Evolutionary conservation across 441 rosid genomes (phyloP).

Genomic region (Raphanus hybrid): DNA sequence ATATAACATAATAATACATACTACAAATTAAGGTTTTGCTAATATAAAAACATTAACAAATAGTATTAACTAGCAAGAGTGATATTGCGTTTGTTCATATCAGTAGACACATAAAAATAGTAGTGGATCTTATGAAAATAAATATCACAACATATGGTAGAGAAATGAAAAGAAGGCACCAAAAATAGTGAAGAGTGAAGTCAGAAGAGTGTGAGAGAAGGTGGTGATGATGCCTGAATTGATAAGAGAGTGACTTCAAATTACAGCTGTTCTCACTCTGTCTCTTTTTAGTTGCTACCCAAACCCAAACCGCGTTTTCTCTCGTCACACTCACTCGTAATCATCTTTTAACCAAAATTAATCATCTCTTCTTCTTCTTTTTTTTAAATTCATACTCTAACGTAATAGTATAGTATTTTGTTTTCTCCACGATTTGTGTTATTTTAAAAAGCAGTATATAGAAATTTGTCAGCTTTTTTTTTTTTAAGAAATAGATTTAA

Average conservation of each 20-base stretch:
- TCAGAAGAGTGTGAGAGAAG: constrained; percentile 38
- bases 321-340: constrained; percentile 35
- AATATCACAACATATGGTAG: background rate
- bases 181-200: constrained; percentile 30
- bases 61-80: constrained; percentile 1
- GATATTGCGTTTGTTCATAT: background rate
- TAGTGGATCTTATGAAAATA: background rate
- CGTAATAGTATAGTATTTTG: background rate
- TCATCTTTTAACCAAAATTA: constrained; percentile 5
- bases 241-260: constrained; percentile 36
- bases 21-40: background rate
- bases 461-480: background rate
- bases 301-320: constrained; percentile 41
- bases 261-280: constrained; percentile 42
- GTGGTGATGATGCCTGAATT: constrained; percentile 23
- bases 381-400: background rate
- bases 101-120: background rate
- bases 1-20: background rate
- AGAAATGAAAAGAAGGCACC: background rate
- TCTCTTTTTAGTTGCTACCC: constrained; percentile 34
- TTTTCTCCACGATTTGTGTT: background rate
- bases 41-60: too few relatives aligned
- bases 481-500: background rate
- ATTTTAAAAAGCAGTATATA: background rate
- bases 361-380: background rate